Evolutionary conservation across 208 protist species (phyloP).

Genomic region (Wallacemonas sp.): DNA sequence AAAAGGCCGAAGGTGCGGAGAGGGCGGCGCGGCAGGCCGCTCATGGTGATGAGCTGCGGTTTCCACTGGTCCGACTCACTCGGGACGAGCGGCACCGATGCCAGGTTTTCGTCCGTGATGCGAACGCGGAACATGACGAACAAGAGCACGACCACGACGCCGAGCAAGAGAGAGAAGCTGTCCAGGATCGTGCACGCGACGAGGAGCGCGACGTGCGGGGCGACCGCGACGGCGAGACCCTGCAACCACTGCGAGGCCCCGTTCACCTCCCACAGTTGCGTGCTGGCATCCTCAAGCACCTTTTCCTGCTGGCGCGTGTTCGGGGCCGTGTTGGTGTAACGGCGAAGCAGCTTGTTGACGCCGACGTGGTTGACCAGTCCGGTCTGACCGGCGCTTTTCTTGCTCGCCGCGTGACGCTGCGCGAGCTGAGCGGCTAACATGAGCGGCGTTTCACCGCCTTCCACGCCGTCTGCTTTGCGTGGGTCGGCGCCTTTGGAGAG

Average conservation of each 20-base stretch:
- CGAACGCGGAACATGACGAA: conserved; percentile 24
- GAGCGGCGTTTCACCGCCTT: conserved; percentile 22
- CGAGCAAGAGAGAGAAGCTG: conserved; percentile 32
- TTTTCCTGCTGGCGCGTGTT: conserved; percentile 19
- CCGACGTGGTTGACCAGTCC: conserved; percentile 11
- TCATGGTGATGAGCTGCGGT: background rate
- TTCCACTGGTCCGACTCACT: background rate
- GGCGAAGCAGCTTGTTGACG: conserved; percentile 27
- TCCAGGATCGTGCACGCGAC: conserved; percentile 20
- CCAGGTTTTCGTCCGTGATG: conserved; percentile 15
- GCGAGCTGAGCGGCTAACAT: conserved; percentile 15
- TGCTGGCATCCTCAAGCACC: conserved; percentile 24
- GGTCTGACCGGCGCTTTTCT: background rate
- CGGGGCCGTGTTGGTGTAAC: conserved; percentile 28
- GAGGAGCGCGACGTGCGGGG: conserved; percentile 38
- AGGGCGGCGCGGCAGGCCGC: conserved; percentile 19
- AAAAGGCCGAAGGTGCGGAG: conserved; percentile 22
- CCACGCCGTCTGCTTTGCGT: conserved; percentile 8
- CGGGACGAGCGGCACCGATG: background rate
- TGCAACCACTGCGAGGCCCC: conserved; percentile 10
- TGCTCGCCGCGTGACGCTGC: background rate
- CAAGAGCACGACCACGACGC: conserved; percentile 20
- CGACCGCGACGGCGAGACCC: conserved; percentile 17
- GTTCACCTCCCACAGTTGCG: conserved; percentile 25
- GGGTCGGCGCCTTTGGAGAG: conserved; percentile 59